A percentile compares a stretch with the other conserved stretches of the same genome.
These are phyloP conservation scores for Aureobasidium mangrovei DNA, from an alignment of 2,329 filamentous ascomycete genomes.

Conservation along the genomic window DNA sequence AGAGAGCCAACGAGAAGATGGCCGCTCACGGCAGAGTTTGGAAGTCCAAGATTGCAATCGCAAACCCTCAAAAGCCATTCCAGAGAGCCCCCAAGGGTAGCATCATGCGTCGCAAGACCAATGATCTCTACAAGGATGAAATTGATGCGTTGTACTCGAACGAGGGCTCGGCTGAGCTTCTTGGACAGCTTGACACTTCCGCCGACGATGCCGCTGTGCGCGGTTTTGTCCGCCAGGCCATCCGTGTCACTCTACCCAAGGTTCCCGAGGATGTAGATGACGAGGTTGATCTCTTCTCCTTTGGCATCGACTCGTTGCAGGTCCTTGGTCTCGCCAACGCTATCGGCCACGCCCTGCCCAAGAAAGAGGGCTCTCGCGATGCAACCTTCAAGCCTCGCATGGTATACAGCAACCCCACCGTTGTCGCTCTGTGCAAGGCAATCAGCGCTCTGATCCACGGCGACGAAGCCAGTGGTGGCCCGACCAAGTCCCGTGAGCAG, in stretches of 20 bases:
- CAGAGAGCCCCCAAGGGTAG: conserved; percentile 39
- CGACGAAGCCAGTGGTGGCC: conserved; percentile 14
- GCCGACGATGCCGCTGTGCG: conserved; percentile 14
- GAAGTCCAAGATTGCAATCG: conserved; percentile 35
- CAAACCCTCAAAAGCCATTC: conserved; percentile 37
- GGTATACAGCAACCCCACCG: conserved; percentile 27
- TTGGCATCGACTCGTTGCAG: conserved; percentile 29
- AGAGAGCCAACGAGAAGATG: conserved; percentile 35
- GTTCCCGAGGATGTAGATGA: conserved; percentile 16
- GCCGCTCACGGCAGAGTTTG: conserved; percentile 36
- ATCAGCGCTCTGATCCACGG: conserved; percentile 8
- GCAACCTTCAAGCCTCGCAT: conserved; percentile 23
- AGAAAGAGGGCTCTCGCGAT: conserved; percentile 14
- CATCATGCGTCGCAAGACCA: conserved; percentile 34
- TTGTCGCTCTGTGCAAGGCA: conserved; percentile 21
- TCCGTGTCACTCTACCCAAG: conserved; percentile 14
- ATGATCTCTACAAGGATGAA: conserved; percentile 35
- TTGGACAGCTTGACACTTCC: conserved; percentile 13
- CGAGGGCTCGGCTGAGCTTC: conserved; percentile 16
- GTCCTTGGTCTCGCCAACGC: conserved; percentile 21
- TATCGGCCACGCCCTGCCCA: conserved; percentile 19
- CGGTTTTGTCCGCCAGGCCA: conserved; percentile 17
- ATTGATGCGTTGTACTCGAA: conserved; percentile 40
- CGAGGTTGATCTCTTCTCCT: conserved; percentile 26
- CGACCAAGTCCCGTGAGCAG: conserved; percentile 17